phyloP scores from a whole-genome alignment of 1,284 basidiomycete species.

The Boletus smithii region DNA sequence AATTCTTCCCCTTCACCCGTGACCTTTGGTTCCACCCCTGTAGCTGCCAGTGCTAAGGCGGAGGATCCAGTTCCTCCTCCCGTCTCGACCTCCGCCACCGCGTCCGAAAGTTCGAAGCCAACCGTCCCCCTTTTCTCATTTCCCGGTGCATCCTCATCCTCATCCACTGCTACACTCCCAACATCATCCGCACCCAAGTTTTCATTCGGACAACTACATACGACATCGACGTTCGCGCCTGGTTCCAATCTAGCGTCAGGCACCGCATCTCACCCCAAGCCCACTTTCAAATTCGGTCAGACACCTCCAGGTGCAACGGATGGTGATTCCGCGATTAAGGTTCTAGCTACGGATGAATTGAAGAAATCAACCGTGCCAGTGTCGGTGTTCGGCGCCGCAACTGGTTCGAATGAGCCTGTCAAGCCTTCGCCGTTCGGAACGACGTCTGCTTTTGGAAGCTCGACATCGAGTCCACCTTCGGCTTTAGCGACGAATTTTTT shows the following conservation, averaged over 20 bases:
- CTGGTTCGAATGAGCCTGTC: constrained; percentile 13
- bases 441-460: constrained; percentile 16
- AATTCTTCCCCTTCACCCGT: constrained; percentile 16
- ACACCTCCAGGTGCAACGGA: constrained; percentile 11
- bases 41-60: constrained; percentile 11
- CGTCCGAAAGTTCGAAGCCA: constrained; percentile 18
- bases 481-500: constrained; percentile 4
- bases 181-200: constrained; percentile 22
- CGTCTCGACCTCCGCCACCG: constrained; percentile 3
- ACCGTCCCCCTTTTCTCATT: constrained; percentile 21
- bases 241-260: constrained; percentile 8
- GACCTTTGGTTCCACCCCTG: constrained; percentile 25
- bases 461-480: constrained; percentile 7
- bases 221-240: constrained; percentile 13
- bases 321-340: background rate
- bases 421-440: constrained; percentile 20
- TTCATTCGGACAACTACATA: constrained; percentile 26
- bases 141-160: constrained; percentile 14
- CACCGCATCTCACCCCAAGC: constrained; percentile 19
- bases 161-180: constrained; percentile 8
- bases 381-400: constrained; percentile 11
- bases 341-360: constrained; percentile 11
- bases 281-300: constrained; percentile 23
- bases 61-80: constrained; percentile 9
- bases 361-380: constrained; percentile 16